Conservation (phyloP, 192 early-diverging fungal genomes). For the Coemansia sp. region DNA sequence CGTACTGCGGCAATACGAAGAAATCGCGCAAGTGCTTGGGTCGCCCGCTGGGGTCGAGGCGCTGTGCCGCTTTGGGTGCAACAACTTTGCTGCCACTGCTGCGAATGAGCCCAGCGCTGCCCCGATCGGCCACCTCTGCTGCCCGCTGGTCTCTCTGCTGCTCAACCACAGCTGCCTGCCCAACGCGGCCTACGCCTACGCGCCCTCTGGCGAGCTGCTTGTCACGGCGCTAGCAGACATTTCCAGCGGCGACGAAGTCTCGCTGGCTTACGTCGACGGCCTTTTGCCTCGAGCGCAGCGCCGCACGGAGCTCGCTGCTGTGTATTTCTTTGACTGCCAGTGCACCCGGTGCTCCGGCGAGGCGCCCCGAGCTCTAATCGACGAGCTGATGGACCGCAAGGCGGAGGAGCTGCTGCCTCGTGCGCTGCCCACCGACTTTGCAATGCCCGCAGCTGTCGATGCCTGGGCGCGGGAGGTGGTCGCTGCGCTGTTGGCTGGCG, state of each 20-base stretch:
- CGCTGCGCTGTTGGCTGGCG: not conserved
- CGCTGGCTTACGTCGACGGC: slow-evolving; percentile 34
- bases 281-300: slow-evolving; percentile 30
- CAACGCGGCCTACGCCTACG: slow-evolving; percentile 25
- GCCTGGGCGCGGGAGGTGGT: slow-evolving; percentile 20
- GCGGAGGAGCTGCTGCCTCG: slow-evolving; percentile 7
- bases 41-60: slow-evolving; percentile 6
- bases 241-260: slow-evolving; percentile 26
- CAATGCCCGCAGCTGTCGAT: slow-evolving; percentile 10
- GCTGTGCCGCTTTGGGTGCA: slow-evolving; percentile 25
- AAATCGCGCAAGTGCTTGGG: slow-evolving; percentile 27
- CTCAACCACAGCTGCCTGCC: slow-evolving; percentile 55
- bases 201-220: slow-evolving; percentile 7
- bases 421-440: slow-evolving; percentile 31
- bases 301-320: slow-evolving; percentile 10
- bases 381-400: slow-evolving; percentile 25
- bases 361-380: slow-evolving; percentile 10
- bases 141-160: slow-evolving; percentile 40
- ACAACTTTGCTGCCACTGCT: slow-evolving; percentile 37
- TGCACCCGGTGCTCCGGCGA: slow-evolving; percentile 27
- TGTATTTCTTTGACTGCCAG: slow-evolving; percentile 48
- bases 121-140: slow-evolving; percentile 30
- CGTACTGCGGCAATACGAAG: slow-evolving; percentile 36
- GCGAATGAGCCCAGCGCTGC: slow-evolving; percentile 17
- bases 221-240: slow-evolving; percentile 38